phyloP scores from a whole-genome alignment of 2,329 filamentous ascomycete genomes.

The Chaetomium globosum region DNA sequence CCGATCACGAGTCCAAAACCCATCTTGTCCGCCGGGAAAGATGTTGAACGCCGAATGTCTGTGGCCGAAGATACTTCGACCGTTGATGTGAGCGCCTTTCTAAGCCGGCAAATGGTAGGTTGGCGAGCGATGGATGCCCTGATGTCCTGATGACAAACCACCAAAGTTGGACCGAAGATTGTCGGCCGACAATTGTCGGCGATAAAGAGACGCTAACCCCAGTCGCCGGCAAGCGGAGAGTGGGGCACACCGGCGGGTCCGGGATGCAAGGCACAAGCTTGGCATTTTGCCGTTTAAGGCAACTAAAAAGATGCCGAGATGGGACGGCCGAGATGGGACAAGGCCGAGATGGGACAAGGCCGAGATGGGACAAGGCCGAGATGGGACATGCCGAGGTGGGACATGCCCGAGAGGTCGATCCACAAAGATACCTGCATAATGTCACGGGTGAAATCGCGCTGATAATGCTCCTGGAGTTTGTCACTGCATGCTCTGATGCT shows the following conservation, averaged over 20 bases:
- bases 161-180: not conserved
- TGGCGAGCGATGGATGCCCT: not conserved
- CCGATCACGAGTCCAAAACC: not conserved
- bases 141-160: not conserved
- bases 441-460: not conserved
- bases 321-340: not conserved
- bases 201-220: not conserved
- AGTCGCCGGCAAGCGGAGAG: not conserved
- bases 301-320: not conserved
- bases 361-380: not conserved
- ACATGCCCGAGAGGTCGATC: not conserved
- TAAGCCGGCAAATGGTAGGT: not conserved
- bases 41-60: not conserved
- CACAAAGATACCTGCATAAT: not conserved
- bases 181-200: not conserved
- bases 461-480: not conserved
- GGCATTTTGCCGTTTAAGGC: not conserved
- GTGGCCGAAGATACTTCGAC: not conserved
- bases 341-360: not conserved
- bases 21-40: not conserved
- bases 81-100: not conserved
- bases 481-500: not conserved
- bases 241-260: not conserved
- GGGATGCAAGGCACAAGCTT: not conserved
- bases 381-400: not conserved